Conservation (phyloP, 2,329 filamentous ascomycete species). For the Zymoseptoria passerinii region DNA sequence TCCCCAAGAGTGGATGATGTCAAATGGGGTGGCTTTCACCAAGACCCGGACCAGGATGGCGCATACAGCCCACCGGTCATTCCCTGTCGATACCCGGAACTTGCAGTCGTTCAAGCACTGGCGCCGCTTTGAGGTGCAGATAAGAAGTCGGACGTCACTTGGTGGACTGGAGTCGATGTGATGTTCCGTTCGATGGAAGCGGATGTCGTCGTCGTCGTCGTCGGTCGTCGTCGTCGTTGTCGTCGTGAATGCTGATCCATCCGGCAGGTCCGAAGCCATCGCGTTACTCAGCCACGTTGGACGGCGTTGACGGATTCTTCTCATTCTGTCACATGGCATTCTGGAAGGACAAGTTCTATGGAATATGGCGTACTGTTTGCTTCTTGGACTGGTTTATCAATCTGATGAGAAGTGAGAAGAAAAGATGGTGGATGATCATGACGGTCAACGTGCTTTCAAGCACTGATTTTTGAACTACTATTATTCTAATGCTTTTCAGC, state of each 20-base stretch:
- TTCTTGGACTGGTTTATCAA: background rate
- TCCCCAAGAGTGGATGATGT: background rate
- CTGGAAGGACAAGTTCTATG: background rate
- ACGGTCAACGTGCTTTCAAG: background rate
- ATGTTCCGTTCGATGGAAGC: background rate
- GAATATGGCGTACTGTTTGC: too few relatives aligned
- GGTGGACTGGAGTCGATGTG: background rate
- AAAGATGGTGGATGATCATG: background rate
- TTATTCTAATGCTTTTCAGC: background rate
- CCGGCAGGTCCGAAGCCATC: background rate
- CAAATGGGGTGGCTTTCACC: background rate
- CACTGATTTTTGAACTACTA: background rate
- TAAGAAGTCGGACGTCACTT: background rate
- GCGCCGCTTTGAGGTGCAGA: background rate
- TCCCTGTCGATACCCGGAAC: background rate
- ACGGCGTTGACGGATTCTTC: background rate
- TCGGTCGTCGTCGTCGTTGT: background rate
- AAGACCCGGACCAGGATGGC: background rate
- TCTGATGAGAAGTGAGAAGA: background rate
- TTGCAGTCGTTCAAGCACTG: background rate
- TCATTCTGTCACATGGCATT: background rate
- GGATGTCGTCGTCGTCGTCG: too few relatives aligned
- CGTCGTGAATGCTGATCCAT: background rate
- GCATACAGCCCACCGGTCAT: background rate
- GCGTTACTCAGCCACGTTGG: background rate